Percentiles rank a stretch among this genome's conserved stretches.
phyloP scores from a whole-genome alignment of 2,329 filamentous ascomycete genomes.

The Neonectria ditissima region DNA sequence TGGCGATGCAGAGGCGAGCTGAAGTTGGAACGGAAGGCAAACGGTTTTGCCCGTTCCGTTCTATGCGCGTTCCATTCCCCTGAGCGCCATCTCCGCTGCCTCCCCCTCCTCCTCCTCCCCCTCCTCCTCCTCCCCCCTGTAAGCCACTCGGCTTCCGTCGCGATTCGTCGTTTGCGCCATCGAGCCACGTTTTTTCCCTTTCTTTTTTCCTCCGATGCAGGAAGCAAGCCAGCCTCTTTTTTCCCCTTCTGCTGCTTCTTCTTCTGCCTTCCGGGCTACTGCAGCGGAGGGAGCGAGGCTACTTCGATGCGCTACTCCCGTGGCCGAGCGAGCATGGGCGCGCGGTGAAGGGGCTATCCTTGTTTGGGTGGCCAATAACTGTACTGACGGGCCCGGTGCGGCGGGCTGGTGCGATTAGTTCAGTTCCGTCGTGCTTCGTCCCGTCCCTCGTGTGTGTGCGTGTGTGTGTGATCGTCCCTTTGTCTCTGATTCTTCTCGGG shows the following conservation, averaged over 20 bases:
- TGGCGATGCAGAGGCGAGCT: not conserved
- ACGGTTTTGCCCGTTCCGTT: no score
- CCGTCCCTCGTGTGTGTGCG: not conserved
- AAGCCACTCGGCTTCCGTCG: not conserved
- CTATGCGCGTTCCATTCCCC: not conserved
- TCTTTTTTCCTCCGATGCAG: not conserved
- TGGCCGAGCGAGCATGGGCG: not conserved
- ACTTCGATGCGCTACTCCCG: not conserved
- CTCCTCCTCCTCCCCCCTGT: not conserved
- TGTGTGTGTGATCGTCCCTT: not conserved
- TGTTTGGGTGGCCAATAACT: not conserved
- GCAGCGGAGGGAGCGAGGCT: not conserved
- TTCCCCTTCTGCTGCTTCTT: no score
- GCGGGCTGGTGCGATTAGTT: not conserved
- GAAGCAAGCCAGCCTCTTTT: no score
- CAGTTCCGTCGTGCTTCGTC: not conserved
- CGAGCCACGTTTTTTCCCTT: not conserved
- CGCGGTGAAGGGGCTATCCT: no score
- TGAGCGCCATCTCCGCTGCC: not conserved
- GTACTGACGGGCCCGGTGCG: not conserved
- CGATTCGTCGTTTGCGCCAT: not conserved
- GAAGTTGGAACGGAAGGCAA: not conserved
- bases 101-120: no score
- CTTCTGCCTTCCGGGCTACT: not conserved
- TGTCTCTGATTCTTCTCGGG: not conserved